Conservation (phyloP, 768 basidiomycete species). For the Russula lepida region DNA sequence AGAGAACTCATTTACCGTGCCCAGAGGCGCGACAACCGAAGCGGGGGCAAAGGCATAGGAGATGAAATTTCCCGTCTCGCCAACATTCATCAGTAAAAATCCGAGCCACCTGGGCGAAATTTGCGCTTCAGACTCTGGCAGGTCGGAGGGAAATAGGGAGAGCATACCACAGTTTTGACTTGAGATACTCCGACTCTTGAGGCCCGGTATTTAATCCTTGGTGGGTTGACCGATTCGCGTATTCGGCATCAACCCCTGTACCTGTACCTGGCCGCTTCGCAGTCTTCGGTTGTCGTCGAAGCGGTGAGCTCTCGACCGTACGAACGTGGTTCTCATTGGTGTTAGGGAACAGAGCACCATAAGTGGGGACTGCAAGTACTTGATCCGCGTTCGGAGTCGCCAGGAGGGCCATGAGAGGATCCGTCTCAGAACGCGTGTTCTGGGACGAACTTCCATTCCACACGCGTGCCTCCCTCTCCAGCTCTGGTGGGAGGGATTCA, state of each 20-base stretch:
- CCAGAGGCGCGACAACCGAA: constrained; percentile 89
- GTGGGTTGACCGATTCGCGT: neutral
- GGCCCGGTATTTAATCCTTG: constrained; percentile 26
- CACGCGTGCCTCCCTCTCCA: constrained; percentile 15
- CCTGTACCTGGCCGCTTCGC: neutral
- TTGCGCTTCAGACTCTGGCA: neutral
- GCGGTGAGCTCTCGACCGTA: neutral
- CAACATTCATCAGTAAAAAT: constrained; percentile 81
- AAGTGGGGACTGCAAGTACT: neutral
- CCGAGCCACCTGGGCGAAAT: constrained; percentile 69
- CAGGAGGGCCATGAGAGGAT: constrained; percentile 15
- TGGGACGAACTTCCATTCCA: neutral
- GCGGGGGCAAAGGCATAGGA: constrained; percentile 88
- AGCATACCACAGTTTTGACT: constrained; percentile 72
- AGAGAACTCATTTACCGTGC: constrained; percentile 57
- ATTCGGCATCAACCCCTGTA: neutral
- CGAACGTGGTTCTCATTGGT: neutral
- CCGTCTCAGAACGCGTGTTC: constrained; percentile 9
- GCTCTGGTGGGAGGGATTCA: constrained; percentile 1
- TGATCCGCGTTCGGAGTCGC: neutral
- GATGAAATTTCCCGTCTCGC: constrained; percentile 84
- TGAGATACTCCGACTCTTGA: constrained; percentile 69
- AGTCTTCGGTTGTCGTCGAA: neutral
- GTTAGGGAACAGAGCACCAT: constrained; percentile 1
- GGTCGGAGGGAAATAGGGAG: constrained; percentile 3